Conservation (phyloP, 164 flowering plant species). For the Taxillus chinensis region DNA sequence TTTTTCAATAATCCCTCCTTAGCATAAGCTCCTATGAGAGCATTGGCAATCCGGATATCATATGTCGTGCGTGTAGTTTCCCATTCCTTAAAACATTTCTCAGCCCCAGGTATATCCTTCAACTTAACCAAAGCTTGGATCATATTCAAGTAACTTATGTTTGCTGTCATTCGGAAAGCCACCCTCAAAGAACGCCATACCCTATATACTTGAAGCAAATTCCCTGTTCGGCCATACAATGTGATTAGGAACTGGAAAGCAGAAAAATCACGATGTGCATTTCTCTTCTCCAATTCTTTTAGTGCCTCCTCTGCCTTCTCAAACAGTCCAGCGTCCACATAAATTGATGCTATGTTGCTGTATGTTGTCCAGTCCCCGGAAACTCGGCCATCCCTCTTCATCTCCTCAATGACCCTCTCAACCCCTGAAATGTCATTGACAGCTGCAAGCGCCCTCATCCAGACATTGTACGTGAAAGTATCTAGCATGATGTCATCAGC, state of each 20-base stretch:
- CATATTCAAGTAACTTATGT: constrained; percentile 77
- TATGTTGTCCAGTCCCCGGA: constrained; percentile 85
- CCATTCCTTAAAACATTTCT: constrained; percentile 85
- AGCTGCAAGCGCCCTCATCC: constrained; percentile 94
- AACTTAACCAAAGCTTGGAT: constrained; percentile 68
- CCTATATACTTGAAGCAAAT: constrained; percentile 69
- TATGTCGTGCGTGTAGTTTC: constrained; percentile 45
- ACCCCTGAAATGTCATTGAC: constrained; percentile 66
- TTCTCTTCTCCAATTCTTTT: constrained; percentile 72
- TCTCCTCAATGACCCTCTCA: constrained; percentile 81
- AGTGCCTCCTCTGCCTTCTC: constrained; percentile 80
- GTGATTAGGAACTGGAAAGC: constrained; percentile 81
- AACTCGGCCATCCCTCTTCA: constrained; percentile 82
- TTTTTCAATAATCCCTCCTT: constrained; percentile 42
- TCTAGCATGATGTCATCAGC: constrained; percentile 48
- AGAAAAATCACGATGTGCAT: constrained; percentile 32
- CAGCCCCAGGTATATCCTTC: constrained; percentile 87
- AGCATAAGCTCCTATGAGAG: constrained; percentile 55
- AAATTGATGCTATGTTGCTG: constrained; percentile 88
- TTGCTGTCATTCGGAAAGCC: constrained; percentile 64
- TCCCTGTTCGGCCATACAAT: constrained; percentile 64
- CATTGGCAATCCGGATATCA: constrained; percentile 74
- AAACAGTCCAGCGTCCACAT: constrained; percentile 58
- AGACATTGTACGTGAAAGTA: constrained; percentile 62
- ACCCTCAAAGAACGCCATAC: constrained; percentile 86